phyloP scores from a whole-genome alignment of 2,329 filamentous ascomycete genomes.

The Diplodia mutila region DNA sequence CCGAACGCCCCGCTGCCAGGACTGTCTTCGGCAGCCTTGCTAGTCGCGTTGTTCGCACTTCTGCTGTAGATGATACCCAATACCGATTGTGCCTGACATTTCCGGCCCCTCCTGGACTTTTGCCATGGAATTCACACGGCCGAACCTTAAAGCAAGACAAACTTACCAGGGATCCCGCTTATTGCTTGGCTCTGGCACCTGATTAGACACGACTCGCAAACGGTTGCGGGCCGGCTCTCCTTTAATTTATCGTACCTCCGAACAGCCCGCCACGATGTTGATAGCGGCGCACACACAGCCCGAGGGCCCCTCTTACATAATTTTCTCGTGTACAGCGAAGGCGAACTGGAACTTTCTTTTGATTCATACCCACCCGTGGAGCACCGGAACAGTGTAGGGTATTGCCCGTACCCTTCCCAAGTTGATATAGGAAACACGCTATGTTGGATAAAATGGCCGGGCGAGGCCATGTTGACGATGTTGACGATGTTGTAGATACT shows the following conservation, averaged over 20 bases:
- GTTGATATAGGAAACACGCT: neutral
- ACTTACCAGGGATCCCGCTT: constrained; percentile 15
- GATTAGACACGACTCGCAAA: constrained; percentile 11
- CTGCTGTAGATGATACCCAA: constrained; percentile 1
- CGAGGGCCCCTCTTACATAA: constrained; percentile 4
- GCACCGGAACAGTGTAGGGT: neutral
- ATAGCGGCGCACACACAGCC: constrained; percentile 2
- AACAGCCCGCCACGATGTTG: constrained; percentile 16
- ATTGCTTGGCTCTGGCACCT: neutral
- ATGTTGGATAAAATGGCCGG: constrained; percentile 7
- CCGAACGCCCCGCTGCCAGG: neutral
- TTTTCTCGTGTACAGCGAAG: constrained; percentile 11
- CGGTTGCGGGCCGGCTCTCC: constrained; percentile 13
- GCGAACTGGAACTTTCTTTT: constrained; percentile 13
- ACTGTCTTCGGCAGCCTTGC: constrained; percentile 16
- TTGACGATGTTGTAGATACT: constrained; percentile 8
- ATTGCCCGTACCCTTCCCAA: neutral
- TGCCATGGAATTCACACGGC: neutral
- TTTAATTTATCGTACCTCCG: constrained; percentile 18
- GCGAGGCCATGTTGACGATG: constrained; percentile 11
- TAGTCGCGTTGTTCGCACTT: constrained; percentile 13
- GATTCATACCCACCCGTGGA: constrained; percentile 13
- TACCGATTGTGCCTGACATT: neutral
- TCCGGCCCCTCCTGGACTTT: no score
- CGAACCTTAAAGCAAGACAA: neutral